Conservation (phyloP, 768 basidiomycete genomes). For the Pulveroboletus sp. region DNA sequence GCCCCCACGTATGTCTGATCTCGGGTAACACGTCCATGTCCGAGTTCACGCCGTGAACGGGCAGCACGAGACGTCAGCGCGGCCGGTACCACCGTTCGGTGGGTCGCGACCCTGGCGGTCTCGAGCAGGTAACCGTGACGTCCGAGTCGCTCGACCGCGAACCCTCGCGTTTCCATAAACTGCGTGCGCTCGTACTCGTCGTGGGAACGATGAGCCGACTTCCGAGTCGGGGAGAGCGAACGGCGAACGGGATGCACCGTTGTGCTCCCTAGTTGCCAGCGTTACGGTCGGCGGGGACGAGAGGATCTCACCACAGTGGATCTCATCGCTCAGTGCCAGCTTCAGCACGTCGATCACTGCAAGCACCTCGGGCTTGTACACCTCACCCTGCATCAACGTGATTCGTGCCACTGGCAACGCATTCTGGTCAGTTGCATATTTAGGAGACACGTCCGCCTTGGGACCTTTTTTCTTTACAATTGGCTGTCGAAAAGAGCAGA, state of each 20-base stretch:
- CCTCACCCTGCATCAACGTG: too few species aligned
- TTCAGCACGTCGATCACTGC: not conserved
- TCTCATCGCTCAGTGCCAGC: not conserved
- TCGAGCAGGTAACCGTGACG: conserved; percentile 59
- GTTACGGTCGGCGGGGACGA: too few species aligned
- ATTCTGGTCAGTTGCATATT: too few species aligned
- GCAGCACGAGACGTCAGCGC: too few species aligned
- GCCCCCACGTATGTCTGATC: conserved; percentile 72
- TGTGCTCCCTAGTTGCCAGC: too few species aligned
- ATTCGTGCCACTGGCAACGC: too few species aligned
- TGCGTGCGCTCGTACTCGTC: conserved; percentile 70
- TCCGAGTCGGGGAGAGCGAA: too few species aligned
- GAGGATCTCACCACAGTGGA: not conserved
- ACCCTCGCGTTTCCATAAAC: conserved; percentile 66
- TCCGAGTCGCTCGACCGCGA: conserved; percentile 56
- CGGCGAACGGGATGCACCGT: conserved; percentile 35
- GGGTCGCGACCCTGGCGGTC: conserved; percentile 75
- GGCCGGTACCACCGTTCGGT: conserved; percentile 50
- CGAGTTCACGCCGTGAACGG: conserved; percentile 73
- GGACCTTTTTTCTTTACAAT: not conserved
- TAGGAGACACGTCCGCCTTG: conserved; percentile 9
- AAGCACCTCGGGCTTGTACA: too few species aligned
- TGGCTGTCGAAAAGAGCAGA: conserved; percentile 6
- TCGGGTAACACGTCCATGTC: conserved; percentile 66
- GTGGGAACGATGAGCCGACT: conserved; percentile 26